Conservation (phyloP, 208 protist genomes). For the Hexamita inflata region DNA sequence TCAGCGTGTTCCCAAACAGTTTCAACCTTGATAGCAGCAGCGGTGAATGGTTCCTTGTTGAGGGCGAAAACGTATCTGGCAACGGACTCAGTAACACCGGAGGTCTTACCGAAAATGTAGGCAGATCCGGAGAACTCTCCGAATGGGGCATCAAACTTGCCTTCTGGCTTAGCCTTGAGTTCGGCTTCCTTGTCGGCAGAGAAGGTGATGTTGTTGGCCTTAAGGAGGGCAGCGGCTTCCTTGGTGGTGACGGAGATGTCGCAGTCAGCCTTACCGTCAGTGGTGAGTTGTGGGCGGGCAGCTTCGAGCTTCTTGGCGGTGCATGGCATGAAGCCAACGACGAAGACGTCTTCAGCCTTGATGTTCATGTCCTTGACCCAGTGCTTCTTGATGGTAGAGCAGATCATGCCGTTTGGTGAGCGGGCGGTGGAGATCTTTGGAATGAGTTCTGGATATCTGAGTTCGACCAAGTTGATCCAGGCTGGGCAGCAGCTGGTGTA, state of each 20-base stretch:
- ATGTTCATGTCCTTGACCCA: not conserved
- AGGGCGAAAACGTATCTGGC: conserved; percentile 12
- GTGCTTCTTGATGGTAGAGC: not conserved
- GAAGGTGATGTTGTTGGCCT: not conserved
- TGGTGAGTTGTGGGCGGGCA: not conserved
- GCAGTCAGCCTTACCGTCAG: not conserved
- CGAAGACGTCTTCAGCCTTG: conserved; percentile 10
- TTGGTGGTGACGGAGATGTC: not conserved
- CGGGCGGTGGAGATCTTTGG: conserved; percentile 40
- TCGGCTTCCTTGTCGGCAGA: not conserved
- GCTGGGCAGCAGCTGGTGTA: conserved; percentile 44
- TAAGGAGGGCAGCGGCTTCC: conserved; percentile 3
- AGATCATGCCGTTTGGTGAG: conserved; percentile 39
- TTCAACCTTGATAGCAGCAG: not conserved
- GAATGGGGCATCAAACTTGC: not conserved
- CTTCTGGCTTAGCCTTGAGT: not conserved
- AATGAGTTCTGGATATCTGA: conserved; percentile 41
- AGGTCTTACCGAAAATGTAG: conserved; percentile 33
- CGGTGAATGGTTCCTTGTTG: not conserved
- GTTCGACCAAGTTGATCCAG: conserved; percentile 46
- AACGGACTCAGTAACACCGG: conserved; percentile 38
- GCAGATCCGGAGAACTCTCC: conserved; percentile 34
- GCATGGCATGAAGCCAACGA: conserved; percentile 32
- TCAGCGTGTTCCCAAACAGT: not conserved
- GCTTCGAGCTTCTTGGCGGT: conserved; percentile 31